Evolutionary conservation across 1,284 basidiomycete species (phyloP).

Genomic region (Ceratobasidium theobromae): DNA sequence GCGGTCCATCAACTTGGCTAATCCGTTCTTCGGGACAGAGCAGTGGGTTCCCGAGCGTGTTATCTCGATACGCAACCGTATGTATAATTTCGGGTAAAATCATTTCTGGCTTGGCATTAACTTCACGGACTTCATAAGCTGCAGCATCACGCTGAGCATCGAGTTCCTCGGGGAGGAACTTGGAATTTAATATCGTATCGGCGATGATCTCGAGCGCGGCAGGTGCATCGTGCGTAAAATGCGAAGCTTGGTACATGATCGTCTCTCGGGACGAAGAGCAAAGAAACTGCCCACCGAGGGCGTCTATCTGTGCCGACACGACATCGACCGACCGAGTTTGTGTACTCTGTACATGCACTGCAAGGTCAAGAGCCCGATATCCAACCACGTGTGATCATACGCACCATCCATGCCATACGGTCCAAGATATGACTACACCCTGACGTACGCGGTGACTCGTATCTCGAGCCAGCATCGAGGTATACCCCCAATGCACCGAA

Average conservation of each 20-base stretch:
- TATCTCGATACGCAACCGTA: conserved; percentile 75
- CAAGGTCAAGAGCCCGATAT: no score
- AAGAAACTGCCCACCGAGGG: conserved; percentile 89
- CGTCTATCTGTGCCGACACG: conserved; percentile 82
- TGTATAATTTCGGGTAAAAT: conserved; percentile 94
- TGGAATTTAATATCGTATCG: conserved; percentile 84
- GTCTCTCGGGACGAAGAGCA: conserved; percentile 91
- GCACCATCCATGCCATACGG: conserved; percentile 94
- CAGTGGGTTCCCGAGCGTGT: conserved; percentile 85
- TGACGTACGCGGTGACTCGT: conserved; percentile 73
- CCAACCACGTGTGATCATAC: conserved; percentile 33
- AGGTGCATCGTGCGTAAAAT: conserved; percentile 83
- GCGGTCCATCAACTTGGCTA: conserved; percentile 63
- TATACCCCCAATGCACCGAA: conserved; percentile 94
- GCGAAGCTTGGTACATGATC: conserved; percentile 97
- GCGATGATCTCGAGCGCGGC: conserved; percentile 85
- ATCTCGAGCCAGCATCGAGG: conserved; percentile 91
- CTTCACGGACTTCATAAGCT: conserved; percentile 90
- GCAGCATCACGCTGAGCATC: conserved; percentile 84
- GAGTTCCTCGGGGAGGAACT: conserved; percentile 78
- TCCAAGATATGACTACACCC: conserved; percentile 93
- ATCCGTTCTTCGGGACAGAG: conserved; percentile 87
- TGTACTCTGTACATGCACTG: conserved; percentile 47
- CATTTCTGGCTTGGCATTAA: conserved; percentile 88
- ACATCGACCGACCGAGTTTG: conserved; percentile 55